Evolutionary conservation across 1,139 yeast genomes (phyloP).

Genomic region (Pichia sp.): DNA sequence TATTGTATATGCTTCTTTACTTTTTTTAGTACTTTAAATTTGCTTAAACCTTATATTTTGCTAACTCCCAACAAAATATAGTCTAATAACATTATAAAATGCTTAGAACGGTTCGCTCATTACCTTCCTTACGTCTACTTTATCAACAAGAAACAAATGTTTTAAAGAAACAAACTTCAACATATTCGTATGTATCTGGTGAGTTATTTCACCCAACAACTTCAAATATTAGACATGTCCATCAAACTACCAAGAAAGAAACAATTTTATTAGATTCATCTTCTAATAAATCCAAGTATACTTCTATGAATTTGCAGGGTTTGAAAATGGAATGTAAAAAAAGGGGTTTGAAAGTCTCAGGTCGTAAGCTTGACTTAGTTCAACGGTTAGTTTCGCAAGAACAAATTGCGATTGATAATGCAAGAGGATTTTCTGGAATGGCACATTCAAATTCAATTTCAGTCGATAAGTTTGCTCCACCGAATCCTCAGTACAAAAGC

Average conservation of each 20-base stretch:
- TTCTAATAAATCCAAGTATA: constrained; percentile 26
- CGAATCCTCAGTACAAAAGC: constrained; percentile 3
- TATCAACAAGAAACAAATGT: constrained; percentile 21
- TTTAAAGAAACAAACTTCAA: constrained; percentile 4
- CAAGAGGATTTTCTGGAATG: constrained; percentile 8
- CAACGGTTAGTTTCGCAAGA: constrained; percentile 36
- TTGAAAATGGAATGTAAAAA: constrained; percentile 48
- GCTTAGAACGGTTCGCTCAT: constrained; percentile 32
- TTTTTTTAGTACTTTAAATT: no score
- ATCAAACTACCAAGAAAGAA: constrained; percentile 35
- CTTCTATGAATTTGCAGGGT: constrained; percentile 42
- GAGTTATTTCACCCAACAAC: constrained; percentile 11
- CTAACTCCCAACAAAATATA: no score
- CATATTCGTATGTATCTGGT: constrained; percentile 9
- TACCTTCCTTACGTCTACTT: constrained; percentile 31
- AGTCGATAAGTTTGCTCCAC: background rate
- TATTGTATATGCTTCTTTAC: no score
- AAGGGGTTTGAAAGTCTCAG: constrained; percentile 51
- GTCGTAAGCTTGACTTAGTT: constrained; percentile 48
- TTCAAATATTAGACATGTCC: constrained; percentile 32
- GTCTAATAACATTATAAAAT: no score
- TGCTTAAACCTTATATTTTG: no score
- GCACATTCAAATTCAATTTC: background rate
- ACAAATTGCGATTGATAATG: constrained; percentile 8
- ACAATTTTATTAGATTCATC: constrained; percentile 31